Evolutionary conservation across 2,329 filamentous ascomycete genomes (phyloP).

Genomic region (Sphaerulina musiva): DNA sequence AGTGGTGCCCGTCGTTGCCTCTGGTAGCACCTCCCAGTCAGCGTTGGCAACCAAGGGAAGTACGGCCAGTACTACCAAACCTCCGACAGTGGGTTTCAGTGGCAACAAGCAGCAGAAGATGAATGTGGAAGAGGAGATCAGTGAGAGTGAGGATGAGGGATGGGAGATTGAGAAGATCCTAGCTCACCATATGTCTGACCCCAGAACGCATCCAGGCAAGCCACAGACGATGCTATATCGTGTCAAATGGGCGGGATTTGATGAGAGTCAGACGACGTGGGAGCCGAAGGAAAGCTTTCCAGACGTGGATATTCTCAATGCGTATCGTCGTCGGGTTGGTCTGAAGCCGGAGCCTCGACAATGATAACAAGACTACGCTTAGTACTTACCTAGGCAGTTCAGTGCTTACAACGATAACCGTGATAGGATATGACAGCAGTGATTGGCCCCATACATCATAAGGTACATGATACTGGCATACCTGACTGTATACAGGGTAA

Average conservation of each 20-base stretch:
- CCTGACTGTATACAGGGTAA: no score
- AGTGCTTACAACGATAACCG: not conserved
- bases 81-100: not conserved
- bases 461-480: no score
- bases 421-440: not conserved
- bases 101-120: not conserved
- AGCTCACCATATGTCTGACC: constrained; percentile 25
- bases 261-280: constrained; percentile 23
- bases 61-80: no score
- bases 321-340: constrained; percentile 19
- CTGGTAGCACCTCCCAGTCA: not conserved
- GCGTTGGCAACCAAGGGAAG: not conserved
- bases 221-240: constrained; percentile 29
- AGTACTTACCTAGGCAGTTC: not conserved
- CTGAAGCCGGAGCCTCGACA: constrained; percentile 1
- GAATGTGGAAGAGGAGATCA: not conserved
- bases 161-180: constrained; percentile 28
- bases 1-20: constrained; percentile 3
- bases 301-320: constrained; percentile 19
- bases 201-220: constrained; percentile 26
- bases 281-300: constrained; percentile 23
- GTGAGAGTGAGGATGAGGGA: constrained; percentile 12
- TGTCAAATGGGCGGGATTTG: constrained; percentile 30
- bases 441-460: not conserved
- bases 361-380: not conserved